Base-by-base conservation (phyloP, 2,329 filamentous ascomycete species). In the Penicillium paneum region DNA sequence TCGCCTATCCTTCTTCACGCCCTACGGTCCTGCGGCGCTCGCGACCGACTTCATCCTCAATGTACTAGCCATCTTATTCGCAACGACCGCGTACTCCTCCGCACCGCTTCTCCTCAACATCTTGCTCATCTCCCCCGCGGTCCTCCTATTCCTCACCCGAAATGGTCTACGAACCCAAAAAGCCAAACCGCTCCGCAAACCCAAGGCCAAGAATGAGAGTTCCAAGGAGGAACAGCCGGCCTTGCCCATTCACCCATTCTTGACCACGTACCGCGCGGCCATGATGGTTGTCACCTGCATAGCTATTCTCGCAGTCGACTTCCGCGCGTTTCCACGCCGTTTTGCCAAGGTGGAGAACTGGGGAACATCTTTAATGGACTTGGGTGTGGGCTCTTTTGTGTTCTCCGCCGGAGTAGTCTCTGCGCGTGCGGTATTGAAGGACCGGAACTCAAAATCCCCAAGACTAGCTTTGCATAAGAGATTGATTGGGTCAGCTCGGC, bases 331-430 rank as follows among this genome's bases (percentile, higher is more conserved):
- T 67, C 94, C 94, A 2, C 85, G 94, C 28, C 87, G 94, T 31
- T 97, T 97, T 71, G 94, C 91, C 54, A 99, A 99, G 77, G 94
- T 96, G 2, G 94, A 99, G 75, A 97, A 90, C n/a, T 99, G 94
- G 91, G 94, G 94, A 51, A 97, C 93, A 1, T 97, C 93, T n/a
- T 78, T 99, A 58, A 99, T 99, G 94, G 94, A 99, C 71, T 81
- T 97, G 66, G 94, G 94, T 45, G 94, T 99, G 44, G 94, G 94
- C 28, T 96, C 92, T 12, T 99, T 99, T 75, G 94, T 99, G 65
- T 99, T 96, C 74, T 91, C 91, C 2, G 89, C 89, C 15, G 94
- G 94, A 21, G 79, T 97, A 32, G 91, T 97, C n/a, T 91, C 90
- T 35, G 91, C 92, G 13, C 83, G 93, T 17, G 85, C 90, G 1